Evolutionary conservation across 176 grass and related monocot species (phyloP).

Genomic region (Oryza meridionalis): DNA sequence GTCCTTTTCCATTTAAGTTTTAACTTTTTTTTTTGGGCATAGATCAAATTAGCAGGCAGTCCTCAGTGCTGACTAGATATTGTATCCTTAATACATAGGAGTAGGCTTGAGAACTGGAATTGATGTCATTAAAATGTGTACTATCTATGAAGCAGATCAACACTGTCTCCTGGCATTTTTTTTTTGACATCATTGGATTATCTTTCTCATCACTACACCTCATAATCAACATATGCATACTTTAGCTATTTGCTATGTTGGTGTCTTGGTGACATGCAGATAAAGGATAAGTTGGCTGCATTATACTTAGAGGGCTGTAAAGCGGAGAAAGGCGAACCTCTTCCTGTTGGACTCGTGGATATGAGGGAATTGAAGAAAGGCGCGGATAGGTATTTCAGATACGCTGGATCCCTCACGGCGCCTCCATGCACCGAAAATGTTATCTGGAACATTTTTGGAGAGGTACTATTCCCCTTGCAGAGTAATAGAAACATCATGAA

Average conservation of each 20-base stretch:
- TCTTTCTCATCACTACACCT: neutral
- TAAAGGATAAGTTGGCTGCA: conserved; percentile 56
- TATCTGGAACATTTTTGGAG: conserved; percentile 67
- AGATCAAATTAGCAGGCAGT: neutral
- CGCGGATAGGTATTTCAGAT: conserved; percentile 61
- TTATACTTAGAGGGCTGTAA: conserved; percentile 44
- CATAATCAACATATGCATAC: neutral
- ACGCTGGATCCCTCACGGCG: conserved; percentile 61
- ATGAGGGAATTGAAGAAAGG: conserved; percentile 45
- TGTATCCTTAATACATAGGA: neutral
- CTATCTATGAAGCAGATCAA: neutral
- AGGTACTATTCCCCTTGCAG: conserved; percentile 38
- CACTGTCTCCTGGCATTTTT: neutral
- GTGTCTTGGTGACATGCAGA: conserved; percentile 35
- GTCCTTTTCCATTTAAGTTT: neutral
- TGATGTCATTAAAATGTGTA: neutral
- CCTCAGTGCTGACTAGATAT: neutral
- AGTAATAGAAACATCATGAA: neutral
- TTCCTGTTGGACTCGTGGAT: conserved; percentile 50
- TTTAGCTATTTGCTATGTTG: neutral
- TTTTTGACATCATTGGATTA: neutral
- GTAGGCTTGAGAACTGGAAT: conserved; percentile 7
- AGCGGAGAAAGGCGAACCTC: conserved; percentile 46
- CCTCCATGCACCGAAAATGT: conserved; percentile 95
- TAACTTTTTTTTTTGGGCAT: neutral